Evolutionary conservation across 2,329 filamentous ascomycete species (phyloP).

Genomic region (Monosporascus sp.): DNA sequence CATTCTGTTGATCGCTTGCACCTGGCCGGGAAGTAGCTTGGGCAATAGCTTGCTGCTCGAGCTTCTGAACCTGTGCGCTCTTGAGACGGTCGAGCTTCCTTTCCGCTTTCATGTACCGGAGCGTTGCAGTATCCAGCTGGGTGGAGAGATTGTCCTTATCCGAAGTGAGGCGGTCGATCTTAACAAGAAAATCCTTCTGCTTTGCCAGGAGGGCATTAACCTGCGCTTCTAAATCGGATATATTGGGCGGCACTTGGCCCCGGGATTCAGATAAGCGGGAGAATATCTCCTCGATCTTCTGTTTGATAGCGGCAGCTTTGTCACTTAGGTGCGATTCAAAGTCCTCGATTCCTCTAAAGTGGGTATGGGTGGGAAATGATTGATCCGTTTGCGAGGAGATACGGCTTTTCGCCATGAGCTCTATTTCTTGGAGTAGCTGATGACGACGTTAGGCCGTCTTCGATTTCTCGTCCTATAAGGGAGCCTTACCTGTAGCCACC

Average conservation of each 20-base stretch:
- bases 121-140: conserved; percentile 79
- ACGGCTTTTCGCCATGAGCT: conserved; percentile 50
- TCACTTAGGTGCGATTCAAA: conserved; percentile 79
- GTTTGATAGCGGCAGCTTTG: conserved; percentile 71
- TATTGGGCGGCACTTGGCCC: conserved; percentile 59
- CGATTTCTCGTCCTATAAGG: background rate
- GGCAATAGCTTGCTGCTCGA: conserved; percentile 83
- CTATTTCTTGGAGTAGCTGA: conserved; percentile 61
- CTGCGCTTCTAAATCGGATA: conserved; percentile 67
- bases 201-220: conserved; percentile 70
- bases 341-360: conserved; percentile 60
- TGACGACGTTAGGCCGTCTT: conserved; percentile 12
- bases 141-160: conserved; percentile 85
- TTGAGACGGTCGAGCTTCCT: conserved; percentile 88
- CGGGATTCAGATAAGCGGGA: conserved; percentile 46
- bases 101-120: conserved; percentile 91
- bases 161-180: conserved; percentile 67
- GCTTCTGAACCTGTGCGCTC: conserved; percentile 82
- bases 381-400: conserved; percentile 39
- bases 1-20: conserved; percentile 47
- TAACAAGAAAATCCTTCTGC: conserved; percentile 76
- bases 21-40: conserved; percentile 50
- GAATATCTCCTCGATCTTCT: conserved; percentile 68
- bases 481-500: conserved; percentile 80
- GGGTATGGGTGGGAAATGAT: conserved; percentile 53